These are phyloP conservation scores for Cucurbita moschata DNA, from an alignment of 306 rosid species.

Conservation along the genomic window DNA sequence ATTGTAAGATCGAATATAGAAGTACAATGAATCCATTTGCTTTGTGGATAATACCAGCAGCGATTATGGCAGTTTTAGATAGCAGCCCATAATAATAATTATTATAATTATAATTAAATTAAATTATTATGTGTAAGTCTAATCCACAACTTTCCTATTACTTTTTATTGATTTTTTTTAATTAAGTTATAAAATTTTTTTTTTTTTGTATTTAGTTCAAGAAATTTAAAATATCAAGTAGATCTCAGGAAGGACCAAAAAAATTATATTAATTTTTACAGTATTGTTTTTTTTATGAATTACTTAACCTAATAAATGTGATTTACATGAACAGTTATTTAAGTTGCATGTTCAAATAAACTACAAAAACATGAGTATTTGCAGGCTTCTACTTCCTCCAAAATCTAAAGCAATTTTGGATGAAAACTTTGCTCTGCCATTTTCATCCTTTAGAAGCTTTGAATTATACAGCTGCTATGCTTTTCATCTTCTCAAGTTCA, in stretches of 20 bases:
- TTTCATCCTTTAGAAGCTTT: conserved; percentile 2
- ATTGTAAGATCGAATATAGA: neutral
- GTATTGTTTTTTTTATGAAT: too few species aligned
- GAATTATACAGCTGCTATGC: neutral
- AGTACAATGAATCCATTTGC: neutral
- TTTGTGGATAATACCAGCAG: neutral
- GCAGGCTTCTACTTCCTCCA: neutral
- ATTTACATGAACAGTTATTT: too few species aligned
- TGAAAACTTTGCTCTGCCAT: too few species aligned
- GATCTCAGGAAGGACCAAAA: too few species aligned
- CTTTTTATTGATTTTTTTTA: too few species aligned
- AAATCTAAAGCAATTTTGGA: neutral
- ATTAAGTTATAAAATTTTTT: neutral
- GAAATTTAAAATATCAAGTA: too few species aligned
- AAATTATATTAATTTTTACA: too few species aligned
- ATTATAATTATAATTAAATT: neutral
- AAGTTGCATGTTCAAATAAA: too few species aligned
- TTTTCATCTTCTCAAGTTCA: neutral
- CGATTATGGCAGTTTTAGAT: neutral
- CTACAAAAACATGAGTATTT: neutral
- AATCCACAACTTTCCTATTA: neutral
- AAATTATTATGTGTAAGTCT: neutral
- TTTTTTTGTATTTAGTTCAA: too few species aligned
- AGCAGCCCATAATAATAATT: neutral
- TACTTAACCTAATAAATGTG: too few species aligned